Evolutionary conservation across 495 filamentous ascomycete species (phyloP), one percentile per base, ranked within the genome.

Genomic region (Xylaria sp.): DNA sequence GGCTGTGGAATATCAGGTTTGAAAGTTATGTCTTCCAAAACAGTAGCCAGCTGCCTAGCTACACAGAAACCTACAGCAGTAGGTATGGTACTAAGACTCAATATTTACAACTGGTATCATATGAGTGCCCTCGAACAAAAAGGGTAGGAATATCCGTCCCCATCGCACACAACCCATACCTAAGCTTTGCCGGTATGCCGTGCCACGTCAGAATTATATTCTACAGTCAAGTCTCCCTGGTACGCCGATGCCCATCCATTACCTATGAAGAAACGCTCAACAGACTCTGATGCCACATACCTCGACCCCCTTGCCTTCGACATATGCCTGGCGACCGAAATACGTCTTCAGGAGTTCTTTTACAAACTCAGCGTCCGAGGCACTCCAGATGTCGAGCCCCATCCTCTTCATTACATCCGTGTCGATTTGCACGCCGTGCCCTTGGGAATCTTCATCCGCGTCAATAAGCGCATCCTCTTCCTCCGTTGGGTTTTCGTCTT

Each of bases 311-410:
- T 89, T 90, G 41, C 88, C 90, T 77, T 92, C 87, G 4, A 97
- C 90, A 69, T 86, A 82, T 3, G 91, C 92, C 48, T 84, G 81
- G 33, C 92, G 82, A 14, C 86, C 89, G 83, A 94, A 97, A 82
- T 93, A 97, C 61, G 90, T 78, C 68, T 74, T 82, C 68, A 90
- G 82, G 53, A 93, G 78, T 71, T 93, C 90, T 75, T 86, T 81
- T 7, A 94, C 87, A 75, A 97, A 97, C 21, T 85, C 80, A 46
- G 90, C 87, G 79, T 97, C 94, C 35, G 86, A 82, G 55, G 88
- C 86, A 77, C 93, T 97, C 94, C 94, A 97, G 0, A 90, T 85
- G 76, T 97, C 94, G 35, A 97, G 86, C 0, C 94, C 93, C 92
- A 97, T 94, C 58, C 88, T 83, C 61, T 84, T 84, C 75, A 97